Percentiles rank a stretch among this genome's conserved stretches.
Evolutionary conservation across 148 eudicot species (phyloP).

Genomic region (Persicaria maculosa): DNA sequence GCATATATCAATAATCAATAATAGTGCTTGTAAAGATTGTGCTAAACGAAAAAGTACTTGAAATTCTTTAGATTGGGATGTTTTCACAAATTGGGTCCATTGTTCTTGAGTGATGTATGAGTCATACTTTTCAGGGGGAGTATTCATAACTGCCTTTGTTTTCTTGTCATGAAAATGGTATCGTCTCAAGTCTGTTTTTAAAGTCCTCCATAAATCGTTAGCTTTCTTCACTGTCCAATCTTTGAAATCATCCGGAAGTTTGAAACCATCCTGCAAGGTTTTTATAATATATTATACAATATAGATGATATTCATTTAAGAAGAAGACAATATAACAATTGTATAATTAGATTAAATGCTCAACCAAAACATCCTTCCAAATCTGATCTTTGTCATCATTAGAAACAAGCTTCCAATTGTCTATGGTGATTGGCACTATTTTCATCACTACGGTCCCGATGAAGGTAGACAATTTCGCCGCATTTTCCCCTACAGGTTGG

Average conservation of each 20-base stretch:
- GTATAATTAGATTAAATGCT: no score
- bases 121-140: not conserved
- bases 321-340: no score
- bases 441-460: not conserved
- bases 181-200: not conserved
- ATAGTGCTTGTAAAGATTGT: not conserved
- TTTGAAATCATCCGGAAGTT: not conserved
- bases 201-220: not conserved
- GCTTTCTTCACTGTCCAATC: not conserved
- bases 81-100: not conserved
- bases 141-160: no score
- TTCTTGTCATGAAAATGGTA: not conserved
- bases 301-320: no score
- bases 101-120: not conserved
- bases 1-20: not conserved
- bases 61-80: not conserved
- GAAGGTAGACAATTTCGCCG: not conserved
- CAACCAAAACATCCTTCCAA: not conserved
- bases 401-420: not conserved
- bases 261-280: not conserved
- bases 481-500: not conserved
- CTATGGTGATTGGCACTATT: not conserved
- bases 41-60: not conserved
- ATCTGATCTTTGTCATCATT: not conserved
- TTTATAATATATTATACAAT: not conserved